Percentiles rank a stretch among this genome's conserved stretches.
Evolutionary conservation across 257 asterid genomes (phyloP).

Genomic region (Solanum habrochaites): DNA sequence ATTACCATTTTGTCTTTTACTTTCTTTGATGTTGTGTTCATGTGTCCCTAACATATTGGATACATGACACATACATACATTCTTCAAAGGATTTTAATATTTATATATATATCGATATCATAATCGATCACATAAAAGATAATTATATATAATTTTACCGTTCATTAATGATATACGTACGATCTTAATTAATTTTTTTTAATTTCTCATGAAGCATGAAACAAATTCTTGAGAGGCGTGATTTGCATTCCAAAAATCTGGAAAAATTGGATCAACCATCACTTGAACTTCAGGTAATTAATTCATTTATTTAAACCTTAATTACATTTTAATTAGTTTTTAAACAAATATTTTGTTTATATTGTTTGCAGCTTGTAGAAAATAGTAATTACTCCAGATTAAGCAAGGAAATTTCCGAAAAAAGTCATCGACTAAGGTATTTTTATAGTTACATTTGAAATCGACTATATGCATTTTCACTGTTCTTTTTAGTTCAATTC

Average conservation of each 20-base stretch:
- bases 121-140: background rate
- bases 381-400: slow-evolving; percentile 41
- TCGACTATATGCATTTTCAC: background rate
- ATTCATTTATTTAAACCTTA: background rate
- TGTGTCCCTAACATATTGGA: background rate
- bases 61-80: background rate
- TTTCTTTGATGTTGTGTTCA: background rate
- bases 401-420: slow-evolving; percentile 65
- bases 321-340: background rate
- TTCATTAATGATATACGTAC: background rate
- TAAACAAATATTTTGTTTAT: background rate
- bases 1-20: background rate
- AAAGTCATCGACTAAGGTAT: slow-evolving; percentile 56
- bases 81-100: background rate
- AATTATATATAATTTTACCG: background rate
- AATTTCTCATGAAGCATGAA: slow-evolving; percentile 33
- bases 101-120: no score
- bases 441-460: background rate
- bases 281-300: slow-evolving; percentile 61
- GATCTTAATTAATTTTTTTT: background rate
- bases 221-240: slow-evolving; percentile 64
- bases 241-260: slow-evolving; percentile 67
- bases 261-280: slow-evolving; percentile 65
- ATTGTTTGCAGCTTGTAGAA: slow-evolving; percentile 54
- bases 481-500: background rate